Conservation (phyloP, 352 stramenopile species). For the Albugo laibachii region DNA sequence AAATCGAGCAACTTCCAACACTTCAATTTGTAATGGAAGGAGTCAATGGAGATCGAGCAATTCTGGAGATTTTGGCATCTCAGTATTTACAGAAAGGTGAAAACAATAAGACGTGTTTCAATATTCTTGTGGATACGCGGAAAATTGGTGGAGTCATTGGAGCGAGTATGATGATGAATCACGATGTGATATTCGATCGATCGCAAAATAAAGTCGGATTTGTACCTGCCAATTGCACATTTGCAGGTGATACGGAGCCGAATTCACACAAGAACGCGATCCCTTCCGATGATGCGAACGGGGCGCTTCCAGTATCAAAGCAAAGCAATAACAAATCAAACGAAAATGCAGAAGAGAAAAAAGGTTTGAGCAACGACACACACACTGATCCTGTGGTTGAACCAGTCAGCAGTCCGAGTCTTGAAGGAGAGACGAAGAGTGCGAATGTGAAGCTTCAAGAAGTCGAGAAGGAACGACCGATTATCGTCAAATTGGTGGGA, state of each 20-base stretch:
- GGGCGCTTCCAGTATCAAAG: slow-evolving; percentile 6
- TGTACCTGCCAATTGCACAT: slow-evolving; percentile 37
- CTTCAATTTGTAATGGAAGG: slow-evolving; percentile 51
- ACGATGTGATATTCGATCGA: slow-evolving; percentile 65
- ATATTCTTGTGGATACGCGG: slow-evolving; percentile 40
- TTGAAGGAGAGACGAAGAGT: not conserved
- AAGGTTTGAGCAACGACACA: not conserved
- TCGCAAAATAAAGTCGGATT: slow-evolving; percentile 58
- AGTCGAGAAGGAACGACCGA: slow-evolving; percentile 22
- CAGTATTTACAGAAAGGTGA: slow-evolving; percentile 36
- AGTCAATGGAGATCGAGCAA: slow-evolving; percentile 20
- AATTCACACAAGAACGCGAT: slow-evolving; percentile 1
- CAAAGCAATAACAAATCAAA: not conserved
- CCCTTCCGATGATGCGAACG: slow-evolving; percentile 6
- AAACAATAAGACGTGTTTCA: slow-evolving; percentile 31
- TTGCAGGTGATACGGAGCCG: not conserved
- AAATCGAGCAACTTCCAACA: slow-evolving; percentile 19
- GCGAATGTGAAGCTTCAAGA: not conserved
- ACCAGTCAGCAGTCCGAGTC: not conserved
- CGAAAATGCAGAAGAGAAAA: not conserved
- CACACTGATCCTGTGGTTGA: not conserved
- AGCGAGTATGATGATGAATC: slow-evolving; percentile 65
- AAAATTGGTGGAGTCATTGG: slow-evolving; percentile 55
- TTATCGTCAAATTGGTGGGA: slow-evolving; percentile 57
- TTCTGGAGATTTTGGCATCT: slow-evolving; percentile 36